Conservation (phyloP, 306 rosid genomes). For the Boehmeria nivea region DNA sequence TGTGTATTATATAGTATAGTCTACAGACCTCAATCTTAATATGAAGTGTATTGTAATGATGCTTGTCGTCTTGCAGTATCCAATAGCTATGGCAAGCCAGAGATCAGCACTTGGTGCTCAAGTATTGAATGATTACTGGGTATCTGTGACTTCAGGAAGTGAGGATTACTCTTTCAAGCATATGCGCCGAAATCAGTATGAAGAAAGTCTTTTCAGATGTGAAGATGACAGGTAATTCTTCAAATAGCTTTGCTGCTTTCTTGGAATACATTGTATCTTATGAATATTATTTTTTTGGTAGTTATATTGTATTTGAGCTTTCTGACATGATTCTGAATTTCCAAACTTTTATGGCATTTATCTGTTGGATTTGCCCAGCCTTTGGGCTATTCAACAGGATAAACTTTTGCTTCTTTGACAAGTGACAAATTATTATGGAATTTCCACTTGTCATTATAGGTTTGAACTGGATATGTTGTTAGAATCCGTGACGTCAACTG, state of each 20-base stretch:
- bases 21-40: constrained; percentile 2
- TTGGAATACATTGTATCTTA: neutral
- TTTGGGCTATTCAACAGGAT: neutral
- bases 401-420: neutral
- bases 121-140: constrained; percentile 96
- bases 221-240: constrained; percentile 87
- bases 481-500: constrained; percentile 88
- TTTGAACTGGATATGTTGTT: constrained; percentile 97
- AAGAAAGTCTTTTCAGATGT: constrained; percentile 91
- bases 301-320: too few relatives aligned
- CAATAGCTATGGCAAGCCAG: constrained; percentile 82
- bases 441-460: constrained; percentile 38
- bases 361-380: neutral
- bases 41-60: constrained; percentile 24
- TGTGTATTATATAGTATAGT: constrained; percentile 4
- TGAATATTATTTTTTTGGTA: neutral
- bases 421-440: constrained; percentile 4
- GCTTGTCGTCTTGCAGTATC: constrained; percentile 63
- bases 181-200: constrained; percentile 96
- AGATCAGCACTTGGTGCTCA: constrained; percentile 84
- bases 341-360: too few relatives aligned
- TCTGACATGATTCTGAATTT: too few relatives aligned
- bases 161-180: constrained; percentile 99
- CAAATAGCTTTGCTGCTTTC: neutral
- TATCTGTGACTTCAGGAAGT: constrained; percentile 98